Evolutionary conservation across 2,329 filamentous ascomycete species (phyloP).

Genomic region (Tolypocladium guangdongense): DNA sequence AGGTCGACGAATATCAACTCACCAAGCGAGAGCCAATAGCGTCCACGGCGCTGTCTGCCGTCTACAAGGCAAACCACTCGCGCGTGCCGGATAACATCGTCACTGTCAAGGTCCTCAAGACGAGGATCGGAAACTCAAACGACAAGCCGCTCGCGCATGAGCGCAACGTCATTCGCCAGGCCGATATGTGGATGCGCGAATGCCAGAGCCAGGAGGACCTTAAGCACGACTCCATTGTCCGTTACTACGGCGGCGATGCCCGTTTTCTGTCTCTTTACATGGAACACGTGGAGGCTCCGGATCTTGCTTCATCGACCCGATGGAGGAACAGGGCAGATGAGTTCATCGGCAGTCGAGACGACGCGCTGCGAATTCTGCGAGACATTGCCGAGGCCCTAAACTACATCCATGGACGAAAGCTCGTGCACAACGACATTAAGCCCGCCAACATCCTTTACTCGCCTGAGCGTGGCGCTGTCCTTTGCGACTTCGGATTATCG

Average conservation of each 20-base stretch:
- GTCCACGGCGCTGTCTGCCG: constrained; percentile 40
- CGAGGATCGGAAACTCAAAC: constrained; percentile 27
- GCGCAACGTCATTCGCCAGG: constrained; percentile 45
- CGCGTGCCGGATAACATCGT: constrained; percentile 41
- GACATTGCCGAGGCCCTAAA: constrained; percentile 43
- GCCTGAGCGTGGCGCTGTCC: constrained; percentile 43
- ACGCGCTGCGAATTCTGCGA: constrained; percentile 40
- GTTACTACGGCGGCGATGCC: constrained; percentile 47
- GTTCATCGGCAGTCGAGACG: constrained; percentile 37
- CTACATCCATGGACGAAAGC: constrained; percentile 42
- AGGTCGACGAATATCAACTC: constrained; percentile 42
- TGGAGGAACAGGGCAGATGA: constrained; percentile 39
- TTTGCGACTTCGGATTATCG: constrained; percentile 50
- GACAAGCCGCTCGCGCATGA: constrained; percentile 38
- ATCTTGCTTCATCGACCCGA: constrained; percentile 35
- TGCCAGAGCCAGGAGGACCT: constrained; percentile 44
- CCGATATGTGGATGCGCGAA: constrained; percentile 49
- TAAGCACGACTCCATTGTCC: constrained; percentile 46
- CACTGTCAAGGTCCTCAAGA: constrained; percentile 52
- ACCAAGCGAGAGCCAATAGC: constrained; percentile 47
- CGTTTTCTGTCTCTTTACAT: constrained; percentile 50
- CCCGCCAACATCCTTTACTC: constrained; percentile 52
- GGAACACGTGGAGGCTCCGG: constrained; percentile 48
- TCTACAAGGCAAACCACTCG: constrained; percentile 45
- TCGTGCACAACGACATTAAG: constrained; percentile 53